Evolutionary conservation across 441 rosid genomes (phyloP).

Genomic region (Flueggea neowawraea): DNA sequence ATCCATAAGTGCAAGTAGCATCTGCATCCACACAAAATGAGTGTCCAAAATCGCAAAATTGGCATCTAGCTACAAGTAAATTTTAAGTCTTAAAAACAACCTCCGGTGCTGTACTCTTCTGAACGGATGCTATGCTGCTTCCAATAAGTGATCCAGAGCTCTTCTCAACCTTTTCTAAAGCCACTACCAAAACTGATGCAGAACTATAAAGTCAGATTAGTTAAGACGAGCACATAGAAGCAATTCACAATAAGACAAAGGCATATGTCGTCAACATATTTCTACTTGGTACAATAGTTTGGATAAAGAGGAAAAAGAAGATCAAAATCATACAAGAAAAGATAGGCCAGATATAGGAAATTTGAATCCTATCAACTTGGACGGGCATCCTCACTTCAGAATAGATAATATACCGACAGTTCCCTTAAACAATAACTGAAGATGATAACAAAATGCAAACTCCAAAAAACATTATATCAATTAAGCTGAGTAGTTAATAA

Average conservation of each 20-base stretch:
- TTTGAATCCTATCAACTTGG: no score
- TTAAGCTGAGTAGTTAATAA: background rate
- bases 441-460: background rate
- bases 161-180: conserved; percentile 87
- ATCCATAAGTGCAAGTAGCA: conserved; percentile 99
- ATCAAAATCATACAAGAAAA: no score
- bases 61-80: conserved; percentile 13
- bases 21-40: conserved; percentile 47
- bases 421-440: background rate
- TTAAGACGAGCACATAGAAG: background rate
- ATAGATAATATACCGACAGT: no score
- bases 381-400: no score
- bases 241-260: conserved; percentile 3
- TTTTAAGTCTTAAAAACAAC: conserved; percentile 35
- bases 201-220: conserved; percentile 3
- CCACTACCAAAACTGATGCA: conserved; percentile 78
- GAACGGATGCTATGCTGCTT: conserved; percentile 86
- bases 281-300: no score
- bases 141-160: conserved; percentile 87
- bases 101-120: conserved; percentile 96
- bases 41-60: conserved; percentile 9
- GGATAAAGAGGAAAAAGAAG: no score
- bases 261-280: no score
- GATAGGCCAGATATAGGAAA: no score
- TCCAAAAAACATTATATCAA: background rate